Conservation (phyloP, 257 asterid genomes). For the Sherardia arvensis region DNA sequence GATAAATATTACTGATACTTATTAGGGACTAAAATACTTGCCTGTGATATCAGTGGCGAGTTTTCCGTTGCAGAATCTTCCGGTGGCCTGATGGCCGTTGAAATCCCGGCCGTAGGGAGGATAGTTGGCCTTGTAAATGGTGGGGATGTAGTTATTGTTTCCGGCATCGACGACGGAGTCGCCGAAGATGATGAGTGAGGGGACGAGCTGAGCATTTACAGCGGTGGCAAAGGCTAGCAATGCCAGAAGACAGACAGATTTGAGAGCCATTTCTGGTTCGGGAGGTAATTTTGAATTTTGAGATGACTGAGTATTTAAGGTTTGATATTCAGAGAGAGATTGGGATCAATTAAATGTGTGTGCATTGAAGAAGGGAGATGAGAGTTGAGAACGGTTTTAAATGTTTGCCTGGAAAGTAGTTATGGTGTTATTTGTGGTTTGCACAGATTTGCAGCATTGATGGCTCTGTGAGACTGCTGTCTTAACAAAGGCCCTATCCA, state of each 20-base stretch:
- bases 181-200: slow-evolving; percentile 79
- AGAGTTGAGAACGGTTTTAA: slow-evolving; percentile 10
- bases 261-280: slow-evolving; percentile 13
- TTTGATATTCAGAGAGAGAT: not conserved
- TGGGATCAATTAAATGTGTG: slow-evolving; percentile 5
- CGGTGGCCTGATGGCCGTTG: slow-evolving; percentile 49
- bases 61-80: slow-evolving; percentile 87
- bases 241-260: slow-evolving; percentile 14
- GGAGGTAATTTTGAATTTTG: not conserved
- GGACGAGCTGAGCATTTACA: slow-evolving; percentile 54
- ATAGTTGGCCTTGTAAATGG: slow-evolving; percentile 62
- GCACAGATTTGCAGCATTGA: slow-evolving; percentile 8
- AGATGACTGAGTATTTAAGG: not conserved
- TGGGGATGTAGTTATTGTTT: slow-evolving; percentile 60
- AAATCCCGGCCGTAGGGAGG: slow-evolving; percentile 93
- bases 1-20: no score
- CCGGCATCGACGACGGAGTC: slow-evolving; percentile 80
- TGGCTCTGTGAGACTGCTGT: slow-evolving; percentile 3
- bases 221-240: slow-evolving; percentile 16
- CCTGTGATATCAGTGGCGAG: slow-evolving; percentile 91
- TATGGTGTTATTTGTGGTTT: slow-evolving; percentile 4
- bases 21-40: slow-evolving; percentile 11
- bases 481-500: not conserved
- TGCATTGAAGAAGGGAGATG: slow-evolving; percentile 21
- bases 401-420: slow-evolving; percentile 10